phyloP scores from a whole-genome alignment of 768 basidiomycete species.

The Gymnopilus junonius region DNA sequence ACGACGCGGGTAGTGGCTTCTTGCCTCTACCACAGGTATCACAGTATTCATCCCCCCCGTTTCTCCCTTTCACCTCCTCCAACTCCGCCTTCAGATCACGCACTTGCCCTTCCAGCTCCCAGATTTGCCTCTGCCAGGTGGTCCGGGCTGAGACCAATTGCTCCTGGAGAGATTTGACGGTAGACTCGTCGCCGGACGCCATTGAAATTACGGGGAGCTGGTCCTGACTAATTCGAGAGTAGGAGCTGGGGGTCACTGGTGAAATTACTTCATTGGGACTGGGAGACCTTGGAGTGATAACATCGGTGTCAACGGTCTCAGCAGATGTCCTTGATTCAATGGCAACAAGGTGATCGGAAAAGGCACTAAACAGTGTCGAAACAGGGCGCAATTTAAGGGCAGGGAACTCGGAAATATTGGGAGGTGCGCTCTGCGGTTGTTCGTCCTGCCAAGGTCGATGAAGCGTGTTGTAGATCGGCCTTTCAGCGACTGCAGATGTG shows the following conservation, averaged over 20 bases:
- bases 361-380: conserved; percentile 76
- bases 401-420: conserved; percentile 64
- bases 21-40: conserved; percentile 62
- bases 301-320: conserved; percentile 42
- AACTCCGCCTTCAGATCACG: conserved; percentile 73
- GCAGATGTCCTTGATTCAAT: conserved; percentile 31
- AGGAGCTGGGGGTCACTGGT: conserved; percentile 22
- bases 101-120: conserved; percentile 78
- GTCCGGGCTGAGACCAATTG: conserved; percentile 60
- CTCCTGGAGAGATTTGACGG: conserved; percentile 60
- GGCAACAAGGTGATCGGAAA: conserved; percentile 52
- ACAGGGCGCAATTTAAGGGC: conserved; percentile 74
- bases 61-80: conserved; percentile 47
- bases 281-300: conserved; percentile 49
- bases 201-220: conserved; percentile 25
- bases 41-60: conserved; percentile 48
- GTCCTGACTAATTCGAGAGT: conserved; percentile 12
- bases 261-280: conserved; percentile 24
- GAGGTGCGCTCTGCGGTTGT: conserved; percentile 66
- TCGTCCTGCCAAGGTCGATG: conserved; percentile 32
- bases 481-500: conserved; percentile 25
- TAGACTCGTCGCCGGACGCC: conserved; percentile 19
- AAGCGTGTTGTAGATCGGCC: conserved; percentile 25
- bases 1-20: conserved; percentile 18
- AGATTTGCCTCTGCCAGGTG: conserved; percentile 73